These are phyloP conservation scores for Apiotrichum domesticum DNA, from an alignment of 1,284 basidiomycete genomes.

Conservation along the genomic window DNA sequence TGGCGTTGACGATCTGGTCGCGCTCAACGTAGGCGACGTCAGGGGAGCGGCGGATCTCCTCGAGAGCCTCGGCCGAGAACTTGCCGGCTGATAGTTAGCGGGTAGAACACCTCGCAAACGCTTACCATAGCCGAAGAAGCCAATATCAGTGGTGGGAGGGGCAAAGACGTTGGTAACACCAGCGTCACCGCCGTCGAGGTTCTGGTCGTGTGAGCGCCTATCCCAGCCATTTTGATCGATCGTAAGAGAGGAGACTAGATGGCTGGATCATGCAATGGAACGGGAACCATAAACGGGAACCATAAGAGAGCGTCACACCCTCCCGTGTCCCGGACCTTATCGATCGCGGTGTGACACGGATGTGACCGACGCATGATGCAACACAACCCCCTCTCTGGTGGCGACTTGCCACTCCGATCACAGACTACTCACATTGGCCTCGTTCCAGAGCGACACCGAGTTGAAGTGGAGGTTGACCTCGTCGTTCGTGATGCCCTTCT, in stretches of 20 bases:
- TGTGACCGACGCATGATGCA: background rate
- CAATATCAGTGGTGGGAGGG: constrained; percentile 22
- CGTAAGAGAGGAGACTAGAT: background rate
- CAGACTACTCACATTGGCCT: constrained; percentile 50
- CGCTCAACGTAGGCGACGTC: constrained; percentile 90
- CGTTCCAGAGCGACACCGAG: constrained; percentile 30
- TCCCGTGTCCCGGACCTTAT: too few relatives aligned
- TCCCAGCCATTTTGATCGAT: background rate
- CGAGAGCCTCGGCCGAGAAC: constrained; percentile 69
- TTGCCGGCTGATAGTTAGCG: constrained; percentile 55
- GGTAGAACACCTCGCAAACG: background rate
- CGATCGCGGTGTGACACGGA: background rate
- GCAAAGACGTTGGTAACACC: constrained; percentile 44
- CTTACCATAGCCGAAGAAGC: constrained; percentile 44
- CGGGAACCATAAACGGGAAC: too few relatives aligned
- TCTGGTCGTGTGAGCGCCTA: constrained; percentile 19
- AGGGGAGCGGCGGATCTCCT: constrained; percentile 74
- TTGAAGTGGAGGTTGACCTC: constrained; percentile 63
- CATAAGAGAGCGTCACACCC: too few relatives aligned
- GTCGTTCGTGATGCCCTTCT: constrained; percentile 57
- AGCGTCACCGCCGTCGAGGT: constrained; percentile 25
- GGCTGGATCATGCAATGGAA: background rate
- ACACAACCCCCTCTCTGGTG: background rate
- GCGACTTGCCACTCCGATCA: too few relatives aligned
- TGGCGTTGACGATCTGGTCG: constrained; percentile 79